Base-by-base conservation (phyloP, 2,329 filamentous ascomycete genomes). In the Meredithiella fracta region DNA sequence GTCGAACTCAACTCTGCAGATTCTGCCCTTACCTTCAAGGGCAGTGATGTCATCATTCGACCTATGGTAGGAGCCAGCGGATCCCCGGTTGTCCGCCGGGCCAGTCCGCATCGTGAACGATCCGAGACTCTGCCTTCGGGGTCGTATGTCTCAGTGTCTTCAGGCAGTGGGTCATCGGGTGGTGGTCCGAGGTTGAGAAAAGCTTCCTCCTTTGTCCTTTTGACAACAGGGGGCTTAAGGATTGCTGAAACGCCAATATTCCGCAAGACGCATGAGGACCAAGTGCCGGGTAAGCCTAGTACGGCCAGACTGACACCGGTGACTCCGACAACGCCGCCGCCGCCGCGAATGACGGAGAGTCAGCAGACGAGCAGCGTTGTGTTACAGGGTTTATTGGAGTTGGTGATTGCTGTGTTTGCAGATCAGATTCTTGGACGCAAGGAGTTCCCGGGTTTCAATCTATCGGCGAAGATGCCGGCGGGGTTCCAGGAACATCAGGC, bases 401-500 rank as follows among this genome's bases (percentile, higher is more conserved):
- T 97, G 22, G 77, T 91, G 1, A 74, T 92, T 51, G 78, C 77
- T 20, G 80, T 96, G 0, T 94, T 95, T 63, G 76, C 85, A 52
- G 90, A 96, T 63, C 88, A 97, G 62, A 71, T 97, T 0, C 78
- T 95, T 44, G 77, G 77, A 29, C 82, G 88, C 25, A 95, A 95
- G 65, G 92, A 98, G 54, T 98, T 97, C 64, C 75, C 83, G 2
- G 91, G 92, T 0, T 85, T 98, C 54, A 82, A 84, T 0, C 70
- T 98, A 8, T 94, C 87, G 64, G 72, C 86, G 54, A 95, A 92
- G 65, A 85, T 91, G 0, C 92, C 94, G 1, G 88, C 92, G 0
- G 90, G 91, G 0, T 95, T 94, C 63, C 80, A 91, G 62, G 92
- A 97, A 65, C 89, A 97, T 62, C 90, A 96, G 63, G 88, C 89